A percentile compares a stretch with the other conserved stretches of the same genome.
Evolutionary conservation across 2,329 filamentous ascomycete genomes (phyloP).

Genomic region (Fusarium chuoi): DNA sequence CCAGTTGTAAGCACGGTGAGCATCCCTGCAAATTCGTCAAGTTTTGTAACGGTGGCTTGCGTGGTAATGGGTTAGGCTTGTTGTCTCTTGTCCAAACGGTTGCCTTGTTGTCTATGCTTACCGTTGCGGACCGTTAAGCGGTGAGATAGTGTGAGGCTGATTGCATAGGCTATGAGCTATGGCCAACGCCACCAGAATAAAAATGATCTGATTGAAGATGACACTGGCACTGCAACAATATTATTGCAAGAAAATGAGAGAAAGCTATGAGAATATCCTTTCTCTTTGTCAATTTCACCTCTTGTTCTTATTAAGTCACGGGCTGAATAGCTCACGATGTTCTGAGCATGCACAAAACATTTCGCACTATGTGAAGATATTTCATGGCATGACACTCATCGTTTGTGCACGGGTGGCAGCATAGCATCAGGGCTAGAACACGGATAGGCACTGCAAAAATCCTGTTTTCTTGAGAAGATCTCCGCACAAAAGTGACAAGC

Average conservation of each 20-base stretch:
- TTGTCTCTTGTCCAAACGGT: background rate
- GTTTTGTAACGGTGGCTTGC: background rate
- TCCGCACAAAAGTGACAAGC: background rate
- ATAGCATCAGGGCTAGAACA: background rate
- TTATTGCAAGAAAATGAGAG: accelerated
- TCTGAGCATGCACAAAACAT: accelerated
- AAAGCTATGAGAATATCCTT: background rate
- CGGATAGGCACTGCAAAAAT: accelerated
- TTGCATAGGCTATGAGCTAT: background rate
- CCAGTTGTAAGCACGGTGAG: background rate
- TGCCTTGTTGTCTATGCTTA: background rate
- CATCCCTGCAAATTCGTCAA: background rate
- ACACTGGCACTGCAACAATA: accelerated
- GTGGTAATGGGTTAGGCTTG: background rate
- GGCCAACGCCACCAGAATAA: background rate
- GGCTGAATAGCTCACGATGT: background rate
- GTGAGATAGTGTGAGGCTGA: background rate
- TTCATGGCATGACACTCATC: accelerated
- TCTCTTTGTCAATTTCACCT: background rate
- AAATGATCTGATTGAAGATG: background rate
- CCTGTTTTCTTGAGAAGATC: accelerated
- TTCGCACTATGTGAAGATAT: background rate
- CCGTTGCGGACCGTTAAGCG: background rate
- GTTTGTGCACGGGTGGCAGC: background rate
- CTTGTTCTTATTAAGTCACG: accelerated